Conservation (phyloP, 805 yeast genomes). For the Komagataella pastoris region DNA sequence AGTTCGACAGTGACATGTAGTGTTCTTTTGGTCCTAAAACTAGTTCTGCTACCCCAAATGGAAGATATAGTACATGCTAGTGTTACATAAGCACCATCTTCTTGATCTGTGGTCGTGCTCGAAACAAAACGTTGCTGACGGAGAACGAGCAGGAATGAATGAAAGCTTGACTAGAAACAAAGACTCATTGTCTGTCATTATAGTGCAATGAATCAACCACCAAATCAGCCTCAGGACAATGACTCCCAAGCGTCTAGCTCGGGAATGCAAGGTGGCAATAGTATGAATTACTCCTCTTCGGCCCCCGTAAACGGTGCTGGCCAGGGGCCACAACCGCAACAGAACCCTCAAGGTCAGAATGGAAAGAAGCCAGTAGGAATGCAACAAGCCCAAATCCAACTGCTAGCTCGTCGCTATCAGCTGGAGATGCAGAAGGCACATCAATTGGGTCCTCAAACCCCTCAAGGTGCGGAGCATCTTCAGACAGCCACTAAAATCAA, state of each 20-base stretch:
- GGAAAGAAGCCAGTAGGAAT: constrained; percentile 13
- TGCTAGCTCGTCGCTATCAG: constrained; percentile 45
- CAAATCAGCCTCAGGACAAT: constrained; percentile 2
- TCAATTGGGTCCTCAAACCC: constrained; percentile 44
- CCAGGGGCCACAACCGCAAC: constrained; percentile 5
- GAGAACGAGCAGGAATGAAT: background rate
- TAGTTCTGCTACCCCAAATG: background rate
- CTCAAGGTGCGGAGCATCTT: constrained; percentile 49
- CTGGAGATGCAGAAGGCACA: constrained; percentile 50
- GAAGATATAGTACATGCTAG: background rate
- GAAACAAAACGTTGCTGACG: background rate
- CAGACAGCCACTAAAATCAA: constrained; percentile 52
- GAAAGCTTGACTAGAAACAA: background rate
- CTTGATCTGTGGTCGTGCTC: background rate
- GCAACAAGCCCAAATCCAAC: constrained; percentile 41
- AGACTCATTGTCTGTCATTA: constrained; percentile 5
- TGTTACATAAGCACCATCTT: background rate
- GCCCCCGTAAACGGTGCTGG: constrained; percentile 1
- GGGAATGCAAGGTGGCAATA: background rate
- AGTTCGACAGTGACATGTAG: background rate
- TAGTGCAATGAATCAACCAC: constrained; percentile 6
- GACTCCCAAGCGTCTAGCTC: constrained; percentile 1
- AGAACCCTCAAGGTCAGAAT: constrained; percentile 7
- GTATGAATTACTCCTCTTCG: background rate
- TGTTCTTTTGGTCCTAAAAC: background rate